Base-by-base conservation (phyloP, 139 green algal genomes). In the Haematococcus lacustris region DNA sequence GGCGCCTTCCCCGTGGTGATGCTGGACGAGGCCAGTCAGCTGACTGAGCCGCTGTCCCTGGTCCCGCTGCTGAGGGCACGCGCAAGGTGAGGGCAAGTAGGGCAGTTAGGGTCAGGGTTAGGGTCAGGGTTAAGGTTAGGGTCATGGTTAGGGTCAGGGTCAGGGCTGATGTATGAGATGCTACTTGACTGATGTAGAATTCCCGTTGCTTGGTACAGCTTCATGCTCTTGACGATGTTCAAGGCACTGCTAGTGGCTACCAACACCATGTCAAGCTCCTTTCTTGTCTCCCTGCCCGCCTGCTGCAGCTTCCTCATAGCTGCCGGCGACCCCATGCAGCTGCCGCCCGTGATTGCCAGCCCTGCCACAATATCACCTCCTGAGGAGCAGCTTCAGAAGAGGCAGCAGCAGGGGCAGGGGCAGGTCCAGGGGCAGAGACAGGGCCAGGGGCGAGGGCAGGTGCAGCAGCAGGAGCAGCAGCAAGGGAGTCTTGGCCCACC, bases 1-100 rank as follows among this genome's bases (percentile, higher is more conserved):
- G 73, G 35, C 35, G 13, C 21, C 93, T 97, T 84, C 86, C 95
- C 51, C 6, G 74, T 96, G 37, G 76, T 90, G 38, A 64, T 97
- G 3, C 81, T 97, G 65, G 92, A 97, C 77, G 92, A 97, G 82
- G 75, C 70, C 67, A 85, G 61, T 51, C 91, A 97, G 78, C 89
- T 97, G 76, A 87, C 88, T 35, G 92, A 97, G 82, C 92, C 92
- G 1, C 84, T 93, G 26, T 84, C 81, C 26, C 75, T 94, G 39
- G 72, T 90, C 51, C 86, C 89, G 4, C 74, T 96, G 32, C 50
- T 91, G 43, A 51, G 77, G 5, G 77, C 82, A 4, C 62, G 71
- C 7, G 76, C 77, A 26, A 82, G 76, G 86, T 88, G 66, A 0
- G 70, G 4, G 61, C 5, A 25, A 33, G 26, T 13, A 65, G 34